Evolutionary conservation across 2,329 filamentous ascomycete genomes (phyloP).

Genomic region (Sporothrix phasma): DNA sequence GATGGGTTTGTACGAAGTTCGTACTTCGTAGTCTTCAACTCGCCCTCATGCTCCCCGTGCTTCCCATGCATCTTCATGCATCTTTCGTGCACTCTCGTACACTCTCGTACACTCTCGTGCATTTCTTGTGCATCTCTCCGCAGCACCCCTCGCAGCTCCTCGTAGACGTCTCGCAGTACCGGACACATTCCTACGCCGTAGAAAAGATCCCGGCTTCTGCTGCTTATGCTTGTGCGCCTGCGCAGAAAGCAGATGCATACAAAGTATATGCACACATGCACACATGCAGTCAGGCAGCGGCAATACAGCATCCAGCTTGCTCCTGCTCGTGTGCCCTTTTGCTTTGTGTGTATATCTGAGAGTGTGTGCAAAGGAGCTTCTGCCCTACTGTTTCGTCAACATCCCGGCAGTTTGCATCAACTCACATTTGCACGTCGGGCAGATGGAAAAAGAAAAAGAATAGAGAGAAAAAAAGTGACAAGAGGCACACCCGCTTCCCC

Average conservation of each 20-base stretch:
- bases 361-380: neutral
- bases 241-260: too few species aligned
- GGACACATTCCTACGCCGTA: constrained; percentile 15
- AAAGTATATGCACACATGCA: too few species aligned
- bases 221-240: neutral
- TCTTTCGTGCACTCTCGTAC: too few species aligned
- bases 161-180: neutral
- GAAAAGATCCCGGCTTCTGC: constrained; percentile 13
- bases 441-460: too few species aligned
- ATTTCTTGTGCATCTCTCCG: neutral
- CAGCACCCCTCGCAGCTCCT: neutral
- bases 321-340: too few species aligned
- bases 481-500: neutral
- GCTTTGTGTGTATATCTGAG: neutral
- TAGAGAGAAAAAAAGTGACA: neutral
- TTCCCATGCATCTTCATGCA: neutral
- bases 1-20: too few species aligned
- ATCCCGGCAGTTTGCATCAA: neutral
- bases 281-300: too few species aligned
- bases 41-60: neutral
- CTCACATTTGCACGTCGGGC: neutral
- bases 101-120: too few species aligned
- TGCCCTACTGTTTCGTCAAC: neutral
- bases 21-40: neutral
- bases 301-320: too few species aligned